These are phyloP conservation scores for Phytophthora podocarpi DNA, from an alignment of 352 stramenopile genomes.

Conservation along the genomic window DNA sequence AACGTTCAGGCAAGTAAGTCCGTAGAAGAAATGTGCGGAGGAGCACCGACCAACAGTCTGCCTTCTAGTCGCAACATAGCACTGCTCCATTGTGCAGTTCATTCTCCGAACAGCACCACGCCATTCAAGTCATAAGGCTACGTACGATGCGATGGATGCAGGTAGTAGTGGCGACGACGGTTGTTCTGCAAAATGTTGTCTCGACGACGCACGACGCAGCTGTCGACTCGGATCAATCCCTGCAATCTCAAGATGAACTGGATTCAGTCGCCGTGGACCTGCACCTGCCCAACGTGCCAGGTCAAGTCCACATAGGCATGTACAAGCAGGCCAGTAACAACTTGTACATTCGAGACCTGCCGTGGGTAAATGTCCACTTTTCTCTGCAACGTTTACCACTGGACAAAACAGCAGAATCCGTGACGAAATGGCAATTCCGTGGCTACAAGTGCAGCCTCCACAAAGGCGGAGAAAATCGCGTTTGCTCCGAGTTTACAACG, in stretches of 20 bases:
- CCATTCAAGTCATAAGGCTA: background rate
- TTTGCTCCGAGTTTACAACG: constrained; percentile 36
- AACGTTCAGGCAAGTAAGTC: constrained; percentile 12
- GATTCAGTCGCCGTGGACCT: constrained; percentile 34
- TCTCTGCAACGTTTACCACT: constrained; percentile 24
- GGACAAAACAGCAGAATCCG: background rate
- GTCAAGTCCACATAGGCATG: constrained; percentile 37
- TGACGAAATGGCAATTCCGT: constrained; percentile 41
- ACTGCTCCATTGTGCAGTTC: background rate
- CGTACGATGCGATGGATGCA: constrained; percentile 13
- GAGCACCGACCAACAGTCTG: background rate
- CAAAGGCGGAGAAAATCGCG: background rate
- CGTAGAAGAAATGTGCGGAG: constrained; percentile 11
- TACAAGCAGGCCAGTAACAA: constrained; percentile 28
- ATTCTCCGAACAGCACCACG: constrained; percentile 15
- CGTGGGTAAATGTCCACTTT: constrained; percentile 39
- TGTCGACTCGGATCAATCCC: background rate
- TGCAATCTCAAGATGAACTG: background rate
- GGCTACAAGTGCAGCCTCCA: constrained; percentile 44
- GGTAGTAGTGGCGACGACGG: background rate
- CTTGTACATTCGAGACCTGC: constrained; percentile 39
- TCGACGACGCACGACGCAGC: background rate
- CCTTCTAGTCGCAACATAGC: background rate
- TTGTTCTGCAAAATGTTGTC: background rate
- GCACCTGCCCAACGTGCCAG: constrained; percentile 25